phyloP scores from a whole-genome alignment of 1,284 basidiomycete genomes.

The Ceratobasidium papillatum region DNA sequence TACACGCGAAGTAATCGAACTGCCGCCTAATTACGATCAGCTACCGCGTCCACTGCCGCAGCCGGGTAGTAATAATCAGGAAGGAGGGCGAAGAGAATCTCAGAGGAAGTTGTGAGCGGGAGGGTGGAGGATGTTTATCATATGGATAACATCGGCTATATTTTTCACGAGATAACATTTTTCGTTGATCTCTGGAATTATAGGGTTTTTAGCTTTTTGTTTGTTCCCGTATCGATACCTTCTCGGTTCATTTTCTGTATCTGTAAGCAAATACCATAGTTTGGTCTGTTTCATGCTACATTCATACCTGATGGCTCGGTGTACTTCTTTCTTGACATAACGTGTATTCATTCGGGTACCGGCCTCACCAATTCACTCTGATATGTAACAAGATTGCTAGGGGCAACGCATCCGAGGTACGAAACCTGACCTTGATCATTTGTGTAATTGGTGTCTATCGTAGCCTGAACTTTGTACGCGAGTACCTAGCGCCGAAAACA shows the following conservation, averaged over 20 bases:
- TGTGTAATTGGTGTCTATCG: no score
- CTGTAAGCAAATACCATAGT: no score
- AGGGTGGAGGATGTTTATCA: background rate
- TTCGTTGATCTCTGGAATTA: background rate
- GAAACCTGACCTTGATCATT: no score
- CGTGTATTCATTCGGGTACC: no score
- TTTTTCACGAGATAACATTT: background rate
- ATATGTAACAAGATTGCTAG: no score
- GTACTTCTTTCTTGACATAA: no score
- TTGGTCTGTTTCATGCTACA: no score
- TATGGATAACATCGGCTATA: background rate
- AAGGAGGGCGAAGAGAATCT: background rate
- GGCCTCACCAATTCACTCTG: no score
- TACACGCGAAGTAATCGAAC: slow-evolving; percentile 26
- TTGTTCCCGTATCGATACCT: background rate
- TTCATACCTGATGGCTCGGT: no score
- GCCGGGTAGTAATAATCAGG: background rate
- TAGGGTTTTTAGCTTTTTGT: background rate
- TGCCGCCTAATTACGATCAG: slow-evolving; percentile 29
- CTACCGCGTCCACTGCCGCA: slow-evolving; percentile 6
- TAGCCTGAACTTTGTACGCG: no score
- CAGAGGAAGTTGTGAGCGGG: background rate
- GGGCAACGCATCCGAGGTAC: no score
- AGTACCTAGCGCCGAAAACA: no score
- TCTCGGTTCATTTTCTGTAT: background rate